A percentile compares a stretch with the other conserved stretches of the same genome.
Evolutionary conservation across 2,329 filamentous ascomycete species (phyloP).

Genomic region (Fusarium subtropicale): DNA sequence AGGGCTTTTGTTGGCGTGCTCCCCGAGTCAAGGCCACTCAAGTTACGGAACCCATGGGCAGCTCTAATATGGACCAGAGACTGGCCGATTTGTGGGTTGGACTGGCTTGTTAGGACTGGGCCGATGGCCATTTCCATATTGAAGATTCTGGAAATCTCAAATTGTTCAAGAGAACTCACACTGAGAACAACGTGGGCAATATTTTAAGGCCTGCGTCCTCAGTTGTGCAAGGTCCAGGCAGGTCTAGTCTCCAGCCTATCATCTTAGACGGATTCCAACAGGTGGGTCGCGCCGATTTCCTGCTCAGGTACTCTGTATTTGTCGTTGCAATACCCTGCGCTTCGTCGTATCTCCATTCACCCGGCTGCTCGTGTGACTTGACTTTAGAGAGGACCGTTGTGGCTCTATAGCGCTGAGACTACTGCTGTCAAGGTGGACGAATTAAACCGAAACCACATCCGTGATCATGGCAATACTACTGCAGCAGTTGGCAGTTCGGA

Average conservation of each 20-base stretch:
- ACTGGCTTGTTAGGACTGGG: not conserved
- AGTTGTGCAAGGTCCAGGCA: not conserved
- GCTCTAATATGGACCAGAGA: not conserved
- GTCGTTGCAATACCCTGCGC: not conserved
- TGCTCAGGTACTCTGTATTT: not conserved
- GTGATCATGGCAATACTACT: not conserved
- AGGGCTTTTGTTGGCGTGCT: too few relatives aligned
- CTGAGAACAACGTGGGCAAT: accelerated
- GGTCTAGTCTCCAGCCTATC: conserved; percentile 1
- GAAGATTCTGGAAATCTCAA: not conserved
- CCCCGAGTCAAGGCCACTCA: too few relatives aligned
- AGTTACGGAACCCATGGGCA: not conserved
- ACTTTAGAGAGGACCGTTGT: not conserved
- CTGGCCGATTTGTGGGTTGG: not conserved
- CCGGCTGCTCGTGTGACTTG: not conserved
- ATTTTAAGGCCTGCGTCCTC: not conserved
- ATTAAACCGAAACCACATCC: not conserved
- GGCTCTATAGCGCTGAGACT: not conserved
- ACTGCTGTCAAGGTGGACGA: not conserved
- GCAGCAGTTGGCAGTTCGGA: not conserved
- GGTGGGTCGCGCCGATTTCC: not conserved
- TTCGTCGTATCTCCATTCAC: not conserved
- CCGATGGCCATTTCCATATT: not conserved
- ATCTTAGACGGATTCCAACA: conserved; percentile 13
- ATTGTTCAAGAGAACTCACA: too few relatives aligned